A percentile compares a stretch with the other conserved stretches of the same genome.
Conservation (phyloP, 2,329 filamentous ascomycete species). For the Aureobasidium sp. region DNA sequence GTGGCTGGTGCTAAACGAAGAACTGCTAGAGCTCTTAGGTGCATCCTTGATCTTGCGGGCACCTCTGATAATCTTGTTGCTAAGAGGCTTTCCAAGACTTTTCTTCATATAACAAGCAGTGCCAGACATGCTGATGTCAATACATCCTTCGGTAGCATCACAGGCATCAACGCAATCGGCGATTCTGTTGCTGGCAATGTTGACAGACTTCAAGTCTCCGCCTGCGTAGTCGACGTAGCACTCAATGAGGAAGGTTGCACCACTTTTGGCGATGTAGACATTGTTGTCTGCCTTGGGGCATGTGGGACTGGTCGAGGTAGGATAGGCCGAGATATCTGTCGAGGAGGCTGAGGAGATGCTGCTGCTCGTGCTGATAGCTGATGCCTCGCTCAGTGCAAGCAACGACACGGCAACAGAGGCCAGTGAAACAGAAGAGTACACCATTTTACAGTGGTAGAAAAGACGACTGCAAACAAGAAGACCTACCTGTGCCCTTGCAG, state of each 20-base stretch:
- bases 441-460: not conserved
- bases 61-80: constrained; percentile 4
- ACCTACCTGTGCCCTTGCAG: not conserved
- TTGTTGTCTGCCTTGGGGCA: constrained; percentile 13
- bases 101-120: constrained; percentile 18
- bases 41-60: constrained; percentile 12
- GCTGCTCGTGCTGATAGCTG: not conserved
- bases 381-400: constrained; percentile 11
- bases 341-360: not conserved
- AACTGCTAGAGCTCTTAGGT: not conserved
- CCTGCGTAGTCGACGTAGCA: constrained; percentile 17
- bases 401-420: constrained; percentile 4
- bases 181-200: constrained; percentile 14
- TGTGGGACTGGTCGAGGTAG: constrained; percentile 7
- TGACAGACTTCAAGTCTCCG: constrained; percentile 15
- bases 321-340: not conserved
- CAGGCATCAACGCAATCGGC: constrained; percentile 16
- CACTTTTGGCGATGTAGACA: constrained; percentile 10
- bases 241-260: constrained; percentile 13
- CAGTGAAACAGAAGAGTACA: not conserved
- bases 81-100: not conserved
- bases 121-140: constrained; percentile 17
- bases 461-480: not conserved
- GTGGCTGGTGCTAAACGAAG: not conserved
- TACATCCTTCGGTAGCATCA: constrained; percentile 15